Percentiles rank a stretch among this genome's conserved stretches.
phyloP scores from a whole-genome alignment of 495 filamentous ascomycete genomes.

The Hypoxylon fragiforme region DNA sequence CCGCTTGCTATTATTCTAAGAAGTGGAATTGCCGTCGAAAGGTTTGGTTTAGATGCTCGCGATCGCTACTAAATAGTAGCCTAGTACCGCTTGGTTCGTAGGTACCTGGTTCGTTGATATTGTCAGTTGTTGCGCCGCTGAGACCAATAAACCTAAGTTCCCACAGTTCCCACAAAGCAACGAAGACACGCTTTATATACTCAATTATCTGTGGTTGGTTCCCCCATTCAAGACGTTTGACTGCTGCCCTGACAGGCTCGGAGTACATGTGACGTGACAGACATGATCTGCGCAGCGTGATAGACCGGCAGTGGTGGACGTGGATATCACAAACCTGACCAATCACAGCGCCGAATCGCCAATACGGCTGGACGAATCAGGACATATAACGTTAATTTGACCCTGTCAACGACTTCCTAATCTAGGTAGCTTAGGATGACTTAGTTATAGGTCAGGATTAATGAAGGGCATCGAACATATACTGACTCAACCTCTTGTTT shows the following conservation, averaged over 20 bases:
- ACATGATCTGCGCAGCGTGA: conserved; percentile 16
- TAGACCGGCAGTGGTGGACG: conserved; percentile 16
- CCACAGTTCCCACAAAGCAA: too few species aligned
- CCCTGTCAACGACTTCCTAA: conserved; percentile 7
- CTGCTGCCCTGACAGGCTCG: conserved; percentile 8
- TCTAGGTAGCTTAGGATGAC: not conserved
- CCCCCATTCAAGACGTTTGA: not conserved
- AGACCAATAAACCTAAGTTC: too few species aligned
- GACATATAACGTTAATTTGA: not conserved
- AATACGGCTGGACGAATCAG: conserved; percentile 2
- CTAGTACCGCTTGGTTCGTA: too few species aligned
- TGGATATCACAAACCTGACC: conserved; percentile 22
- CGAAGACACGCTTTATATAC: conserved; percentile 2
- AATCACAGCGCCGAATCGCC: conserved; percentile 5
- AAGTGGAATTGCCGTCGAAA: too few species aligned
- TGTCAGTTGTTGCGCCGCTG: too few species aligned
- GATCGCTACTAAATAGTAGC: too few species aligned
- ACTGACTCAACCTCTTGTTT: too few species aligned
- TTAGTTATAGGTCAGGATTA: too few species aligned
- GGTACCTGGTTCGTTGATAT: too few species aligned
- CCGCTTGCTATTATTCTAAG: too few species aligned
- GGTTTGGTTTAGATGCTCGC: too few species aligned
- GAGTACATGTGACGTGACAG: conserved; percentile 26
- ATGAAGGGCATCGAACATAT: too few species aligned
- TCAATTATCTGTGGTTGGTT: conserved; percentile 7